Evolutionary conservation across 176 grass and related monocot genomes (phyloP), one percentile per base, ranked within the genome.

Genomic region (Oryza glaberrima): DNA sequence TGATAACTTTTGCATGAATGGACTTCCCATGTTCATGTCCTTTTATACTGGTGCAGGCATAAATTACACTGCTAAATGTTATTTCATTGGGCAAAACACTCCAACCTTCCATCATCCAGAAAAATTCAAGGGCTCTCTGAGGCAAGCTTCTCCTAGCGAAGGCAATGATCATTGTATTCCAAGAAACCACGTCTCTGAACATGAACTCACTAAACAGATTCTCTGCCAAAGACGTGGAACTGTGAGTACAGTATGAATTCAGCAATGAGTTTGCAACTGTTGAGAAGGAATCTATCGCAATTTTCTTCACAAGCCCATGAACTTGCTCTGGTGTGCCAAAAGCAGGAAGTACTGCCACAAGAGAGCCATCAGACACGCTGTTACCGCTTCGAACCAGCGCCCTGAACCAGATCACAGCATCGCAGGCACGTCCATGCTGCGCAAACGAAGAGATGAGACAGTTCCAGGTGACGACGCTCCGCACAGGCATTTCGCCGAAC

Each of bases 391-490:
- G 82, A 44, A 90, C 15, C 26, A 97, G 88, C 76, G 90, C 80
- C 63, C 85, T 88, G 80, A 94, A 97, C 75, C 75, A 93, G 25
- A 69, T 32, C 25, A 86, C 2, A 7, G 90, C 91, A 25, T 88
- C 84, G 7, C 66, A 15, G 9, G 65, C 35, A 46, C 47, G 83
- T 26, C 86, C 88, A 65, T 80, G 11, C 43, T 67, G 92, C 16
- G 60, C 68, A 47, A 92, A 92, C 12, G 73, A 88, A 6, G 84
- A 80, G 70, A 91, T 81, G 38, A 94, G 83, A 5, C 80, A 92
- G 71, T 93, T 94, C 92, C 95, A 94, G 70, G 90, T 93, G 79
- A 91, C 79, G 41, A 92, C 83, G 34, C 75, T 98, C 83, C 81
- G 83, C 1, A 69, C 49, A 1, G 87, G 77, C 90, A 94, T 98